Evolutionary conservation across 2,329 filamentous ascomycete species (phyloP).

Genomic region (Cercospora zeae-maydis): DNA sequence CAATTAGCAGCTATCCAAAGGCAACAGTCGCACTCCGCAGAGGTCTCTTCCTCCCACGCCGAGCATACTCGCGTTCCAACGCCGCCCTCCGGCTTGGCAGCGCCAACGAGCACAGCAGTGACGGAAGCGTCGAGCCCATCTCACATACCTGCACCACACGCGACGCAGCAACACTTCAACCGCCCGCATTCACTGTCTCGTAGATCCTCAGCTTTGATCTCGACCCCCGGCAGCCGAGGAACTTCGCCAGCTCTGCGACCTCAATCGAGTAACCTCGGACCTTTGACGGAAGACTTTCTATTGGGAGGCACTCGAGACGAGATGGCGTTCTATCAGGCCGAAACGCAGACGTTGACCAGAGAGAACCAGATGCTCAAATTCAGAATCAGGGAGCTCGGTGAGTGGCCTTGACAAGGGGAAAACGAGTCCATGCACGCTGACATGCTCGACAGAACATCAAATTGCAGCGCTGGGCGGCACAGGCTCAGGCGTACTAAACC

Average conservation of each 20-base stretch:
- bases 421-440: background rate
- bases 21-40: conserved; percentile 46
- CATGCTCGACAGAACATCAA: conserved; percentile 13
- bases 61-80: conserved; percentile 30
- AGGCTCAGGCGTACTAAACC: background rate
- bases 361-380: conserved; percentile 81
- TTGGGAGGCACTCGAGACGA: conserved; percentile 64
- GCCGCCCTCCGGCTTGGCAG: conserved; percentile 37
- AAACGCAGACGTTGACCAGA: conserved; percentile 71
- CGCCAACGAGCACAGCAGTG: conserved; percentile 48
- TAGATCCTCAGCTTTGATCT: conserved; percentile 42
- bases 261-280: conserved; percentile 50
- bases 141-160: conserved; percentile 19
- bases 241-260: conserved; percentile 50
- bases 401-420: background rate
- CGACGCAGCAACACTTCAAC: conserved; percentile 26
- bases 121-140: conserved; percentile 23
- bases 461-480: conserved; percentile 16
- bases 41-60: conserved; percentile 21
- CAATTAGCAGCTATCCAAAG: conserved; percentile 57
- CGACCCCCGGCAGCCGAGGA: conserved; percentile 35
- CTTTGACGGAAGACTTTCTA: conserved; percentile 52
- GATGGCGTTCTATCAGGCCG: conserved; percentile 74
- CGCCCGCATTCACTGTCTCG: conserved; percentile 41
- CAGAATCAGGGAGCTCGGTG: conserved; percentile 63